Evolutionary conservation across 305 asterid species (phyloP).

Genomic region (Andrographis paniculata): DNA sequence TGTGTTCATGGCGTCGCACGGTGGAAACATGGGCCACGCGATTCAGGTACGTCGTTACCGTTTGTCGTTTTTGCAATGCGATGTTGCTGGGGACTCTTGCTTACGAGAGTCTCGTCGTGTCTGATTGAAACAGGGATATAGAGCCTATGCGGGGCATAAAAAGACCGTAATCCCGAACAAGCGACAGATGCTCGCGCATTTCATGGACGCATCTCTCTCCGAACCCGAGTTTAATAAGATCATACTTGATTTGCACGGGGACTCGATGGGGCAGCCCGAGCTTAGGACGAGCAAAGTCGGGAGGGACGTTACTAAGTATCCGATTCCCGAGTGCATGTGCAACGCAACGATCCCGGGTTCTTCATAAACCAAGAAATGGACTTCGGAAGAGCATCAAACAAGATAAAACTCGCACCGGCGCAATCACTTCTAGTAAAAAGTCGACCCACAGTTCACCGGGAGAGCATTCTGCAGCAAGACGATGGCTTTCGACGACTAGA

Average conservation of each 20-base stretch:
- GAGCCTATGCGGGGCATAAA: constrained; percentile 86
- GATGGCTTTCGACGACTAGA: no score
- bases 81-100: background rate
- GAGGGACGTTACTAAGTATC: constrained; percentile 85
- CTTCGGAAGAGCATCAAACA: background rate
- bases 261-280: constrained; percentile 81
- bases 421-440: no score
- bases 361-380: constrained; percentile 13
- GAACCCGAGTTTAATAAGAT: constrained; percentile 58
- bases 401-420: background rate
- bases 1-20: constrained; percentile 96
- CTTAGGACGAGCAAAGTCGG: constrained; percentile 59
- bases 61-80: no score
- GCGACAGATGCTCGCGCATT: constrained; percentile 67
- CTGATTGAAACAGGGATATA: constrained; percentile 65
- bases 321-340: constrained; percentile 93
- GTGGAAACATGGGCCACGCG: constrained; percentile 95
- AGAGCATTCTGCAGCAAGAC: no score
- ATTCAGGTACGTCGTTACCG: constrained; percentile 51
- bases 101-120: no score
- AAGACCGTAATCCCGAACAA: constrained; percentile 86
- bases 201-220: constrained; percentile 60
- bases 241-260: constrained; percentile 50
- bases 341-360: constrained; percentile 21
- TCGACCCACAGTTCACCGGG: no score